Base-by-base conservation (phyloP, 768 basidiomycete genomes). In the Podaxis pistillaris region DNA sequence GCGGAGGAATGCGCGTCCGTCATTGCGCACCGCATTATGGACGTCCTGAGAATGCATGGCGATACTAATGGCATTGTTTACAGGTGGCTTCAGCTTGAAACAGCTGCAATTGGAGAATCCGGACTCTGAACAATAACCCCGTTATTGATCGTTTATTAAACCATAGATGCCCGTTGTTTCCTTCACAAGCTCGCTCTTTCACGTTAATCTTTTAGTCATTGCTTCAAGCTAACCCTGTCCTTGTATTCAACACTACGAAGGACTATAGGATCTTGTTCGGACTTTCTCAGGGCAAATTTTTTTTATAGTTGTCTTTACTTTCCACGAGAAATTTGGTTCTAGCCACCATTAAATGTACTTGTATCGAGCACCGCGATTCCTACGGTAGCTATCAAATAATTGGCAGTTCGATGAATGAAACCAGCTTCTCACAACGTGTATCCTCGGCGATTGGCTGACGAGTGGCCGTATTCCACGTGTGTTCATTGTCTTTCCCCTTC, bases 1-100 rank as follows among this genome's bases (percentile, higher is more conserved):
- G 91, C 91, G 41, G 91, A 93, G 65, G 89, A 91, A 67, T 90
- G 85, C 66, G 85, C 86, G 49, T 74, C 74, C 22, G 74, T 81
- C 4, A 83, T 91, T 53, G 86, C 82, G 2, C 80, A 81, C 68
- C 81, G 81, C 24, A 77, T 90, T 44, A 73, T 86, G 37, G 80
- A 87, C 36, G 76, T 77, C 24, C 73, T 91, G 38, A 75, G 73
- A 22, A 65, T 63, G 24, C 71, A 71, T 50, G 70, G 71, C 5
- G 66, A 70, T 36, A 60, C 60, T 2, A 77, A 79, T 65, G 67
- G 70, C 11, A 64, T 78, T 28, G 73, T 84, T 4, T 69, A 74
- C n/a, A 73, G 75, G 38, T 87, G 85, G 85, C 68, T 87, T 50
- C 80, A 83, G 60, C 73, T 76, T 38, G 82, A 83, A 56, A 66